phyloP scores from a whole-genome alignment of 805 yeast genomes.

The Saturnispora diversa region DNA sequence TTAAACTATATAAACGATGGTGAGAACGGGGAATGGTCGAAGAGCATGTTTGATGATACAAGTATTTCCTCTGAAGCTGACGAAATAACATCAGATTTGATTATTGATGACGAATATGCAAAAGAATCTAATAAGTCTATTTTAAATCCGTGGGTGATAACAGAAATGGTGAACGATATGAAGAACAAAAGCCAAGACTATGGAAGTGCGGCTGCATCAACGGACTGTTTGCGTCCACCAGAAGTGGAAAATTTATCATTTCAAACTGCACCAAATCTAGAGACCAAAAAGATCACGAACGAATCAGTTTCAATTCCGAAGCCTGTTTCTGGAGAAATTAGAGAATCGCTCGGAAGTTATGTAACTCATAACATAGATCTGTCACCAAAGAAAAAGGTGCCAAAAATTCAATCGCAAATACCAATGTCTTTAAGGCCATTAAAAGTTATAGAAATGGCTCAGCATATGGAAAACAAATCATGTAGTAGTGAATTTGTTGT shows the following conservation, averaged over 20 bases:
- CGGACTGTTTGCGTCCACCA: no score
- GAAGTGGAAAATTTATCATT: no score
- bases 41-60: constrained; percentile 12
- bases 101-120: background rate
- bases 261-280: background rate
- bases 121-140: constrained; percentile 10
- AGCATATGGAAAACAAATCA: background rate
- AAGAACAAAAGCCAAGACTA: background rate
- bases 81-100: background rate
- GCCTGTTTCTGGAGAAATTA: no score
- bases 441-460: constrained; percentile 3
- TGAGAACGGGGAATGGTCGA: constrained; percentile 14
- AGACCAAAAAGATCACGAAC: no score
- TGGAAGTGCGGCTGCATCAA: background rate
- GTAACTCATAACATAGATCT: constrained; percentile 6
- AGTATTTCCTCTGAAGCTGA: constrained; percentile 1
- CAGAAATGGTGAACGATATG: constrained; percentile 15
- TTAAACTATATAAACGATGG: background rate
- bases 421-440: background rate
- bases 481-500: background rate
- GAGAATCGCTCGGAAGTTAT: background rate
- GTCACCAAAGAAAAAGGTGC: constrained; percentile 1
- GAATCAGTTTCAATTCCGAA: no score
- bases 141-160: constrained; percentile 21
- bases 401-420: background rate